phyloP scores from a whole-genome alignment of 208 protist species.

The Acanthamoeba triangularis region DNA sequence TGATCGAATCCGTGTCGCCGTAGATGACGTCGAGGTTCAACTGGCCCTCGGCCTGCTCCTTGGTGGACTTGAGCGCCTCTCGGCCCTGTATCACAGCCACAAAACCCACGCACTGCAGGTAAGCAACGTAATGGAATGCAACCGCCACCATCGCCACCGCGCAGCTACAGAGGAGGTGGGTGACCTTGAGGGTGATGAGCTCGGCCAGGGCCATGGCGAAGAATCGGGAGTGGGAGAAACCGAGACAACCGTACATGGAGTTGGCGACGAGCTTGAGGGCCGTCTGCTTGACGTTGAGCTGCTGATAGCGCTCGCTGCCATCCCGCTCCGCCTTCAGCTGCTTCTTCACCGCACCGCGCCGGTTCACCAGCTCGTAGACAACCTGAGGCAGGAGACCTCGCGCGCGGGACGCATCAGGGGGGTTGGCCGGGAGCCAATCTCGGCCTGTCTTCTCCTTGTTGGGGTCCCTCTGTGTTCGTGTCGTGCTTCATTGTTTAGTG shows the following conservation, averaged over 20 bases:
- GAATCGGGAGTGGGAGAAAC: slow-evolving; percentile 99
- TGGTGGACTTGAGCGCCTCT: slow-evolving; percentile 96
- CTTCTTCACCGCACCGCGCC: slow-evolving; percentile 93
- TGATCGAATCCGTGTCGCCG: slow-evolving; percentile 99
- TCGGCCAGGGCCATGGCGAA: slow-evolving; percentile 98
- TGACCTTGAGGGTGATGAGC: slow-evolving; percentile 98
- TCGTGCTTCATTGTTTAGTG: background rate
- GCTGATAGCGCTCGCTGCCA: slow-evolving; percentile 86
- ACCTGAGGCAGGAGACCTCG: slow-evolving; percentile 94
- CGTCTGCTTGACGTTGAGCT: slow-evolving; percentile 98
- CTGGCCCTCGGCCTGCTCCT: slow-evolving; percentile 95
- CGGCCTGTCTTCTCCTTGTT: slow-evolving; percentile 67
- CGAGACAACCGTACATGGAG: slow-evolving; percentile 99
- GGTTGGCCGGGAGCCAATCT: slow-evolving; percentile 75
- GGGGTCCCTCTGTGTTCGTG: slow-evolving; percentile 13
- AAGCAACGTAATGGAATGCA: background rate
- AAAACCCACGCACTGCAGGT: background rate
- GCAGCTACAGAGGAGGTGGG: background rate
- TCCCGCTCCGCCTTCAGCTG: slow-evolving; percentile 96
- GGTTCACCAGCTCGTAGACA: slow-evolving; percentile 95
- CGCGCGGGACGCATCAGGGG: slow-evolving; percentile 27
- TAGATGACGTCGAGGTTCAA: slow-evolving; percentile 94
- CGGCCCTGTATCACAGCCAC: slow-evolving; percentile 79
- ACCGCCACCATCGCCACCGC: background rate
- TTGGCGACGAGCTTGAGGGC: slow-evolving; percentile 99